Conservation (phyloP, 2,329 filamentous ascomycete species). For the Zymoseptoria ardabiliae region DNA sequence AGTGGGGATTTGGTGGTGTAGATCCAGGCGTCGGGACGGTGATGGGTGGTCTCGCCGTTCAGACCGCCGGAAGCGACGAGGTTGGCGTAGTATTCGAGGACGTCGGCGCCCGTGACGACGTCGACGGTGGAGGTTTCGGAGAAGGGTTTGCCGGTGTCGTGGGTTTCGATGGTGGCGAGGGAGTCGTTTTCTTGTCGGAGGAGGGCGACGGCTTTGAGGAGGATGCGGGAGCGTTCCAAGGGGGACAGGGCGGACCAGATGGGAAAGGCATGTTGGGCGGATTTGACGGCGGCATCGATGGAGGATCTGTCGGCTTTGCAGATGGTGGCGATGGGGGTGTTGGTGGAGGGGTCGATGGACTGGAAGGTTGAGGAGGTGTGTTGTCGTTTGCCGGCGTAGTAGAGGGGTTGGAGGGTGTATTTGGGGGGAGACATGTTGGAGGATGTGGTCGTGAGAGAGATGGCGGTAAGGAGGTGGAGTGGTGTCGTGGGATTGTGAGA, state of each 20-base stretch:
- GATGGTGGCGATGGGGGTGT: slow-evolving; percentile 61
- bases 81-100: slow-evolving; percentile 80
- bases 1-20: slow-evolving; percentile 76
- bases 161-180: slow-evolving; percentile 70
- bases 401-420: slow-evolving; percentile 44
- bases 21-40: slow-evolving; percentile 70
- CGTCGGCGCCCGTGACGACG: slow-evolving; percentile 73
- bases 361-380: slow-evolving; percentile 56
- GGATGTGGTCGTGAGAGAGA: too few species aligned
- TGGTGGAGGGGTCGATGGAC: slow-evolving; percentile 67
- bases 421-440: slow-evolving; percentile 12
- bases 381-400: slow-evolving; percentile 66
- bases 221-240: slow-evolving; percentile 67
- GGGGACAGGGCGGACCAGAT: slow-evolving; percentile 69
- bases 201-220: slow-evolving; percentile 67
- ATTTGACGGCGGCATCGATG: slow-evolving; percentile 63
- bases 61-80: slow-evolving; percentile 68
- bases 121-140: slow-evolving; percentile 81
- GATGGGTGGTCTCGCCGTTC: slow-evolving; percentile 69
- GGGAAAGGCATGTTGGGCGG: slow-evolving; percentile 64
- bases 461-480: too few species aligned
- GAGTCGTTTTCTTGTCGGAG: slow-evolving; percentile 71
- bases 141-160: slow-evolving; percentile 80
- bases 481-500: background rate
- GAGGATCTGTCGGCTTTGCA: slow-evolving; percentile 48